These are phyloP conservation scores for Mycena belliarum DNA, from an alignment of 768 basidiomycete genomes.

Conservation along the genomic window DNA sequence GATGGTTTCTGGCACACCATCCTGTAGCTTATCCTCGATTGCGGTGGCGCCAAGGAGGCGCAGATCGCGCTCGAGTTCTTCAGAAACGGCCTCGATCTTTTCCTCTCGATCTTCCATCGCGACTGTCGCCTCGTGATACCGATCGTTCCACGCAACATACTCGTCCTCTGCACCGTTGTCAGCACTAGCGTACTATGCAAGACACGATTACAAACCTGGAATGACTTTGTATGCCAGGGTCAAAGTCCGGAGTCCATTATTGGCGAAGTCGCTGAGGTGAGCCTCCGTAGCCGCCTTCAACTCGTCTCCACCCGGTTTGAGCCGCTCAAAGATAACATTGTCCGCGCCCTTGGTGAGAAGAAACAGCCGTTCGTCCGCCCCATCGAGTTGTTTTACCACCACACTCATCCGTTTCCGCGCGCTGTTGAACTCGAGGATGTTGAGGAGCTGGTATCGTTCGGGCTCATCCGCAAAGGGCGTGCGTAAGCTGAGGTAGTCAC, in stretches of 20 bases:
- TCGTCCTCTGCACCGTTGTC: slow-evolving; percentile 57
- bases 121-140: slow-evolving; percentile 79
- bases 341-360: slow-evolving; percentile 92
- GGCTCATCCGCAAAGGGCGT: slow-evolving; percentile 73
- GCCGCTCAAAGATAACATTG: slow-evolving; percentile 93
- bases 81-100: slow-evolving; percentile 75
- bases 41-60: slow-evolving; percentile 91
- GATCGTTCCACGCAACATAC: slow-evolving; percentile 76
- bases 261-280: slow-evolving; percentile 87
- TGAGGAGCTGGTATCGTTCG: slow-evolving; percentile 86
- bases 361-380: slow-evolving; percentile 64
- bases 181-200: no score
- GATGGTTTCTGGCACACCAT: slow-evolving; percentile 96
- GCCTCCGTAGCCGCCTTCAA: slow-evolving; percentile 75
- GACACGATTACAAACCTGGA: slow-evolving; percentile 45
- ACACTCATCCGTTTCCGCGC: slow-evolving; percentile 95
- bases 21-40: slow-evolving; percentile 95
- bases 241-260: slow-evolving; percentile 84
- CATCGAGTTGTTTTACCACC: slow-evolving; percentile 74
- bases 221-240: slow-evolving; percentile 93
- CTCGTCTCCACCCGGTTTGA: slow-evolving; percentile 66
- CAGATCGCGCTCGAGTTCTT: slow-evolving; percentile 80
- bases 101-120: slow-evolving; percentile 80
- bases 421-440: slow-evolving; percentile 95
- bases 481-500: slow-evolving; percentile 72